Conservation (phyloP, 345 rosid species). For the Eucalyptus guilfoylei region DNA sequence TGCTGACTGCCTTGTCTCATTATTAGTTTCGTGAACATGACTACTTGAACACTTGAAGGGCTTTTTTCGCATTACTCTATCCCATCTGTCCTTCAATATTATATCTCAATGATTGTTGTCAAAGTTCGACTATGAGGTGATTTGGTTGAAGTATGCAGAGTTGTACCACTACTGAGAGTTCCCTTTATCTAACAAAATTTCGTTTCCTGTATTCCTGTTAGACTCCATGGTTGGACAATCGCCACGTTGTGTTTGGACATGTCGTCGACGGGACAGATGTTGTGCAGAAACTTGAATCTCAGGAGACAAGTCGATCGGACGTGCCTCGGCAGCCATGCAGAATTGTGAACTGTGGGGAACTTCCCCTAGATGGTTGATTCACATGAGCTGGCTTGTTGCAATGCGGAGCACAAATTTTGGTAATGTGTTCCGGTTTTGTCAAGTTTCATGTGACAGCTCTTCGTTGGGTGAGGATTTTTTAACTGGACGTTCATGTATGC, state of each 20-base stretch:
- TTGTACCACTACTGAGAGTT: background rate
- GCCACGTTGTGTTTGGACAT: conserved; percentile 86
- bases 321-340: conserved; percentile 59
- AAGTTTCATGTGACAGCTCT: background rate
- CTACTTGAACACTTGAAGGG: background rate
- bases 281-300: conserved; percentile 59
- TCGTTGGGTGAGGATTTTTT: background rate
- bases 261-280: conserved; percentile 76
- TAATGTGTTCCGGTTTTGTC: background rate
- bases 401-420: background rate
- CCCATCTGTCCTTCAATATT: background rate
- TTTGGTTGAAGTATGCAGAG: background rate
- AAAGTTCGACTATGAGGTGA: background rate
- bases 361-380: conserved; percentile 49
- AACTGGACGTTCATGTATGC: background rate
- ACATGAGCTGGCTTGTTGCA: background rate
- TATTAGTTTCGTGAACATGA: background rate
- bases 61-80: background rate
- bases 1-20: background rate
- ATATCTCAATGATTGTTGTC: background rate
- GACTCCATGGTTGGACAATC: conserved; percentile 88
- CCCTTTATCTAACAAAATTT: background rate
- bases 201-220: background rate
- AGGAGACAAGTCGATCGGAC: conserved; percentile 65
- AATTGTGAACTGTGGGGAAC: conserved; percentile 72